Conservation (phyloP, 164 flowering plant genomes). For the Berberis vulgaris region DNA sequence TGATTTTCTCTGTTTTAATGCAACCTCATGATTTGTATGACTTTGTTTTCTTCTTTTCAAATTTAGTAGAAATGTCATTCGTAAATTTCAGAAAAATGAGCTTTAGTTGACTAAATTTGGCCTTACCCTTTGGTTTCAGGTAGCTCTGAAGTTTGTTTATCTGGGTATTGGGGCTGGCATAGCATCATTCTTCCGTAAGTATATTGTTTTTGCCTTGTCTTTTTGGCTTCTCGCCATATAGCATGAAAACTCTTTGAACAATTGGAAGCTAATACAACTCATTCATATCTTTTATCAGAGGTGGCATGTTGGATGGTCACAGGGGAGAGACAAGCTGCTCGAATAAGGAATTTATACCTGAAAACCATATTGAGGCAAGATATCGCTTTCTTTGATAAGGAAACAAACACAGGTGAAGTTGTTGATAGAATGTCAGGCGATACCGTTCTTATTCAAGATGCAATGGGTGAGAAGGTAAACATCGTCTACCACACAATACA, state of each 20-base stretch:
- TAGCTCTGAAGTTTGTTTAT: constrained; percentile 46
- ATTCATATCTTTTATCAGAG: too few relatives aligned
- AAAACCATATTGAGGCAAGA: too few relatives aligned
- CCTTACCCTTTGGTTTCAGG: constrained; percentile 22
- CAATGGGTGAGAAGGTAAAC: too few relatives aligned
- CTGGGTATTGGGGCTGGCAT: constrained; percentile 40
- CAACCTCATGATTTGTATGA: not conserved
- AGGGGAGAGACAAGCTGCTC: too few relatives aligned
- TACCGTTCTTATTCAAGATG: too few relatives aligned
- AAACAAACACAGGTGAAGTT: too few relatives aligned
- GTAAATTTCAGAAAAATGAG: not conserved
- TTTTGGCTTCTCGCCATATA: not conserved
- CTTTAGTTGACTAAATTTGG: not conserved
- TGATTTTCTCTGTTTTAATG: not conserved
- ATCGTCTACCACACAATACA: too few relatives aligned
- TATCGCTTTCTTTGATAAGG: too few relatives aligned
- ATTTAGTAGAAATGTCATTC: not conserved
- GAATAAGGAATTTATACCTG: too few relatives aligned
- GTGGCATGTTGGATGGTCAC: too few relatives aligned
- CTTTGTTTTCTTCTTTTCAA: not conserved
- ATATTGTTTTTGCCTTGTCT: not conserved
- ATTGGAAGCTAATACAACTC: not conserved
- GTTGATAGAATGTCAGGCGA: too few relatives aligned
- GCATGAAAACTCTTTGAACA: not conserved
- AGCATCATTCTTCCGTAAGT: constrained; percentile 62